These are phyloP conservation scores for Osmanthus fragrans DNA, from an alignment of 257 asterid species.

Conservation along the genomic window DNA sequence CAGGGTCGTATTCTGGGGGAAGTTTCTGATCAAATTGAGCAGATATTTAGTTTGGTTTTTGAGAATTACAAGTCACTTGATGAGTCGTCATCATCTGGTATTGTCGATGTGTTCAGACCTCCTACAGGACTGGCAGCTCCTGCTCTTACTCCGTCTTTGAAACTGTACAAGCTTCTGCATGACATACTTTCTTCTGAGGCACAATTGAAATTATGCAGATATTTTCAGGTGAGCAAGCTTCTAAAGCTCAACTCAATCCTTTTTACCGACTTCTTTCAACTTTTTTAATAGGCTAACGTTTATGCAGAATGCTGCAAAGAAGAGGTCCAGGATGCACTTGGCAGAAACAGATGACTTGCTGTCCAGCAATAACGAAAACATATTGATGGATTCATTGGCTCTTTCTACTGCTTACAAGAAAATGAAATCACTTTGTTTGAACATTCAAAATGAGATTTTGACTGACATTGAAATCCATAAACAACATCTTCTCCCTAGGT, in stretches of 20 bases:
- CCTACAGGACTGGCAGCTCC: constrained; percentile 79
- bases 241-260: not conserved
- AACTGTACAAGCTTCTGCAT: constrained; percentile 73
- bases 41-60: constrained; percentile 63
- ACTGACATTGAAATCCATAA: constrained; percentile 79
- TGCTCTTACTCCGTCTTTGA: constrained; percentile 79
- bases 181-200: constrained; percentile 82
- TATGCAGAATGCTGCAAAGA: constrained; percentile 82
- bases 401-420: constrained; percentile 79
- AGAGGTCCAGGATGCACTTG: constrained; percentile 79
- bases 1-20: constrained; percentile 92
- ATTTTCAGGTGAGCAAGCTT: constrained; percentile 69
- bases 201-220: constrained; percentile 77
- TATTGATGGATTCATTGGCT: constrained; percentile 72
- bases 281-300: constrained; percentile 11
- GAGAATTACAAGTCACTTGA: constrained; percentile 91
- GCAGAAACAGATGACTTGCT: constrained; percentile 82
- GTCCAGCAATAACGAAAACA: constrained; percentile 58
- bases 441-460: constrained; percentile 65
- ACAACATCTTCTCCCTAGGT: constrained; percentile 89
- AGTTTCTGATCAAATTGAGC: constrained; percentile 78
- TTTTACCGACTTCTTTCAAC: constrained; percentile 16
- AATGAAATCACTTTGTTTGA: constrained; percentile 66
- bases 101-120: constrained; percentile 62
- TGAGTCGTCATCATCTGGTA: constrained; percentile 71